Evolutionary conservation across 768 basidiomycete genomes (phyloP).

Genomic region (Boletus sp.): DNA sequence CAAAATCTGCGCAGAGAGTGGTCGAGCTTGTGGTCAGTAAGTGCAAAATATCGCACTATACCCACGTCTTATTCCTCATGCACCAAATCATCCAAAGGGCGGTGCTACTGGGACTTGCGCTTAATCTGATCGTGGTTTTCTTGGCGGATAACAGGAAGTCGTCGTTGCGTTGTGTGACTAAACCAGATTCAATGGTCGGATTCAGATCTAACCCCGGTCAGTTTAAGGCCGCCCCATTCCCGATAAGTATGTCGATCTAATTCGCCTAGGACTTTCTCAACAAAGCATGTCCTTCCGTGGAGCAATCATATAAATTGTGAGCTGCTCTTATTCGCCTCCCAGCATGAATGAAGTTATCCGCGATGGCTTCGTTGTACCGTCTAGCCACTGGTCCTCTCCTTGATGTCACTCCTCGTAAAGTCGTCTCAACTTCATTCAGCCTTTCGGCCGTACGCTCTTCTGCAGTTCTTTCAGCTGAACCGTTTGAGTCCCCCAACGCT

Average conservation of each 20-base stretch:
- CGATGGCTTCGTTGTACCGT: conserved; percentile 18
- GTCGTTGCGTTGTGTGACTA: neutral
- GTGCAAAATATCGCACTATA: neutral
- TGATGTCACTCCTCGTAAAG: conserved; percentile 5
- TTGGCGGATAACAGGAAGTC: conserved; percentile 5
- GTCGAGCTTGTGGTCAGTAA: neutral
- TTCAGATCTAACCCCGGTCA: neutral
- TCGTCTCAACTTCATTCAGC: conserved; percentile 10
- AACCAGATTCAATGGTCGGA: neutral
- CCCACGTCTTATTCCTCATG: neutral
- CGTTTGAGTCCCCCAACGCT: conserved; percentile 12
- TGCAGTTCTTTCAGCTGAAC: neutral
- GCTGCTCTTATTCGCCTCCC: neutral
- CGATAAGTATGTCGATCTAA: conserved; percentile 8
- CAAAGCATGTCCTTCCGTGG: neutral
- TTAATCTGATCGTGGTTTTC: conserved; percentile 4
- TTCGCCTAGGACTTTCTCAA: neutral
- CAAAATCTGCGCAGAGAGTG: neutral
- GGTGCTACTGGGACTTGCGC: neutral
- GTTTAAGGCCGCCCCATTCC: conserved; percentile 23
- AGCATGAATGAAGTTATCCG: neutral
- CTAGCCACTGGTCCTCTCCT: conserved; percentile 6
- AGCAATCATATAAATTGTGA: conserved; percentile 17
- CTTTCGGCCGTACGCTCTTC: conserved; percentile 14
- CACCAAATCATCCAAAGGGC: neutral